These are phyloP conservation scores for Smittium mucronatum DNA, from an alignment of 371 early-diverging fungal genomes.

Conservation along the genomic window DNA sequence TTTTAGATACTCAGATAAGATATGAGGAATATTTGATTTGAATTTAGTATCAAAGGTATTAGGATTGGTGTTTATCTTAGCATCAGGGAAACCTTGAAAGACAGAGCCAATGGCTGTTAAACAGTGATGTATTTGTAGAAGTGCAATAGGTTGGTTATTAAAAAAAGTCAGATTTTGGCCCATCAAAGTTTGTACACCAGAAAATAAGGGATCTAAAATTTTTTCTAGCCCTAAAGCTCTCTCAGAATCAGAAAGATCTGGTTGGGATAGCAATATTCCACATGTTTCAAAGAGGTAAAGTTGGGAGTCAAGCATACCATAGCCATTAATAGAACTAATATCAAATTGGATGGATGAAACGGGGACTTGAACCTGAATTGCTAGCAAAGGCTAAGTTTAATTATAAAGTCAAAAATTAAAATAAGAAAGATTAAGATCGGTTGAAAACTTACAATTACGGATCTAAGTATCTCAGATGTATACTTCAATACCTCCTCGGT, in stretches of 20 bases:
- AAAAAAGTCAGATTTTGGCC: slow-evolving; percentile 22
- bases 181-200: slow-evolving; percentile 33
- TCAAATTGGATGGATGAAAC: background rate
- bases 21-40: slow-evolving; percentile 18
- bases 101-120: slow-evolving; percentile 79
- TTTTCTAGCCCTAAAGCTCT: slow-evolving; percentile 63
- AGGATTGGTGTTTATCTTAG: slow-evolving; percentile 26
- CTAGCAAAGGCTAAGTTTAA: slow-evolving; percentile 43
- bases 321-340: slow-evolving; percentile 7
- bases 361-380: slow-evolving; percentile 45
- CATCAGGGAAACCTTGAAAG: slow-evolving; percentile 79
- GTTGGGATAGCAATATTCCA: slow-evolving; percentile 71
- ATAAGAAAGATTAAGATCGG: background rate
- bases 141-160: slow-evolving; percentile 42
- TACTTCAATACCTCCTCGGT: slow-evolving; percentile 22
- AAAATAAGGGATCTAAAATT: slow-evolving; percentile 65
- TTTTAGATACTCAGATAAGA: slow-evolving; percentile 40
- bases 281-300: slow-evolving; percentile 83
- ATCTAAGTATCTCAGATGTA: slow-evolving; percentile 27
- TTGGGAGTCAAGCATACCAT: slow-evolving; percentile 63
- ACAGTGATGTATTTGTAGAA: slow-evolving; percentile 65
- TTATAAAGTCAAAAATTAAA: background rate
- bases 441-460: slow-evolving; percentile 1
- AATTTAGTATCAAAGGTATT: slow-evolving; percentile 16
- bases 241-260: slow-evolving; percentile 45